A percentile compares a stretch with the other conserved stretches of the same genome.
phyloP scores from a whole-genome alignment of 2,329 filamentous ascomycete species.

The Penicillium brasilianum region DNA sequence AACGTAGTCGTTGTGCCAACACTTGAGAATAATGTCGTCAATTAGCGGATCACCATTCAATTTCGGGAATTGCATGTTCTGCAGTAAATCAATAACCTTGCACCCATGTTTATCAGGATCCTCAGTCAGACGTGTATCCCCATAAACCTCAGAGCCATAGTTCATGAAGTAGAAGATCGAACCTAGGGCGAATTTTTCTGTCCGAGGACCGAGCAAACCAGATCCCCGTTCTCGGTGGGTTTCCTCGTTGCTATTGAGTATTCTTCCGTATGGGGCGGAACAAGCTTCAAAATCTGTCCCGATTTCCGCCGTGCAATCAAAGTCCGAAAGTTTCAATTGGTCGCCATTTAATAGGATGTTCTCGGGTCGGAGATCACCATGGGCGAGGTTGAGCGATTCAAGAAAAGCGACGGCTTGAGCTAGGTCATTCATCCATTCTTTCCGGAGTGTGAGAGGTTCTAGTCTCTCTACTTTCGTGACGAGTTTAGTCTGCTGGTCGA shows the following conservation, averaged over 20 bases:
- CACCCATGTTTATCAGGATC: constrained; percentile 34
- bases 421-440: constrained; percentile 41
- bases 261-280: constrained; percentile 34
- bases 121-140: constrained; percentile 32
- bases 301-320: constrained; percentile 37
- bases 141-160: constrained; percentile 40
- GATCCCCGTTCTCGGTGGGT: constrained; percentile 30
- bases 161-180: constrained; percentile 42
- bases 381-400: constrained; percentile 39
- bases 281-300: constrained; percentile 35
- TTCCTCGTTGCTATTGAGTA: constrained; percentile 31
- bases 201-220: constrained; percentile 36
- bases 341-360: constrained; percentile 39
- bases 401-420: constrained; percentile 39
- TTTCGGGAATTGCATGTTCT: constrained; percentile 33
- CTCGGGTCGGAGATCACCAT: constrained; percentile 40
- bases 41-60: constrained; percentile 33
- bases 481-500: constrained; percentile 30
- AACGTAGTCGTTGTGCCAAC: constrained; percentile 32
- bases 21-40: constrained; percentile 33
- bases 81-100: constrained; percentile 31
- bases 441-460: constrained; percentile 34
- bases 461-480: constrained; percentile 35
- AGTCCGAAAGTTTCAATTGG: constrained; percentile 35
- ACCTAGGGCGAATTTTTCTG: constrained; percentile 41